Percentiles rank a stretch among this genome's conserved stretches.
Conservation (phyloP, 805 yeast genomes). For the Schwanniomyces yamadae region DNA sequence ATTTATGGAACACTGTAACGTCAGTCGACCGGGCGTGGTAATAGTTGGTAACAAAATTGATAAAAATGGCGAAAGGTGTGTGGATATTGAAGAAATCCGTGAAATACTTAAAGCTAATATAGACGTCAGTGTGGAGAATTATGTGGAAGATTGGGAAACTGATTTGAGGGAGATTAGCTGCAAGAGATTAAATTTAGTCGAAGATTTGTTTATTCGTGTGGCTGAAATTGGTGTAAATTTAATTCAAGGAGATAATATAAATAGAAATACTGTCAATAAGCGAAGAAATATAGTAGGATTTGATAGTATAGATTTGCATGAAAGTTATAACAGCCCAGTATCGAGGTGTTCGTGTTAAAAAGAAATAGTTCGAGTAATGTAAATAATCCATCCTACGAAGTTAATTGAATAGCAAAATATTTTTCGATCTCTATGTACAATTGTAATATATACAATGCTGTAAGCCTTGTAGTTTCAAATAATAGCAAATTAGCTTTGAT, state of each 20-base stretch:
- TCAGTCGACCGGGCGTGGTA: conserved; percentile 45
- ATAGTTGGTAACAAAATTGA: conserved; percentile 57
- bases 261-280: background rate
- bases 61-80: conserved; percentile 29
- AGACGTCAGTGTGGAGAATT: conserved; percentile 21
- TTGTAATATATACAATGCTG: too few species aligned
- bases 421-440: too few species aligned
- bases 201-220: conserved; percentile 33
- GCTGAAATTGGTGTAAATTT: conserved; percentile 34
- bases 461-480: too few species aligned
- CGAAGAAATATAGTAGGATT: conserved; percentile 23
- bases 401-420: too few species aligned
- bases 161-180: conserved; percentile 35
- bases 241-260: conserved; percentile 1
- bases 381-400: too few species aligned
- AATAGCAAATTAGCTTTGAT: too few species aligned
- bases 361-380: too few species aligned
- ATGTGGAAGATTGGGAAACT: conserved; percentile 31
- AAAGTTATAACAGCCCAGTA: conserved; percentile 2
- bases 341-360: conserved; percentile 22
- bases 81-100: conserved; percentile 35
- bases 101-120: conserved; percentile 27
- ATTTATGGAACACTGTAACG: conserved; percentile 49
- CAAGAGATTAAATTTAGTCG: conserved; percentile 29
- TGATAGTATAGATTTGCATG: conserved; percentile 29